These are phyloP conservation scores for Babesia ovata DNA, from an alignment of 169 alveolate species.

Conservation along the genomic window DNA sequence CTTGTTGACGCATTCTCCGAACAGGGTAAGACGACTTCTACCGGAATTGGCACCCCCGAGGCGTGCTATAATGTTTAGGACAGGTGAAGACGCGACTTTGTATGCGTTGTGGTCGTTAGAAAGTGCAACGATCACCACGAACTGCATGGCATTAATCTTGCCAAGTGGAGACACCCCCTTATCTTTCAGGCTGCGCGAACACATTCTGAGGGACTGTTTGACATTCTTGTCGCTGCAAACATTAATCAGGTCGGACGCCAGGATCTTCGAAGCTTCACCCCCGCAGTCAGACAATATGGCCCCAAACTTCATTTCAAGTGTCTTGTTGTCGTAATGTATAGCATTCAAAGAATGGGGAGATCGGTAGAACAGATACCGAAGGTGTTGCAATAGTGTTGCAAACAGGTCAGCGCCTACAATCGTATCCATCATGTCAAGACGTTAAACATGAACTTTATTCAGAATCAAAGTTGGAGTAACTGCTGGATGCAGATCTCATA, in stretches of 20 bases:
- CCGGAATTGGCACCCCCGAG: slow-evolving; percentile 2
- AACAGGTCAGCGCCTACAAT: background rate
- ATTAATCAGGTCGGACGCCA: slow-evolving; percentile 15
- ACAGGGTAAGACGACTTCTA: background rate
- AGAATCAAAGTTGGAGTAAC: too few species aligned
- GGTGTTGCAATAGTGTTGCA: slow-evolving; percentile 6
- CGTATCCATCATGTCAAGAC: background rate
- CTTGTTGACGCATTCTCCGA: slow-evolving; percentile 7
- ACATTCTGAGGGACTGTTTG: slow-evolving; percentile 7
- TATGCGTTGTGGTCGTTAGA: slow-evolving; percentile 44
- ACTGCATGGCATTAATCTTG: slow-evolving; percentile 51
- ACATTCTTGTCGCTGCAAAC: slow-evolving; percentile 34
- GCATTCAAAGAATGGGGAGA: slow-evolving; percentile 17
- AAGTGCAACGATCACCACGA: slow-evolving; percentile 41
- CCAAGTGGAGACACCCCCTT: slow-evolving; percentile 17
- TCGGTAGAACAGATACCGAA: slow-evolving; percentile 5
- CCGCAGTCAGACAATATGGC: slow-evolving; percentile 17
- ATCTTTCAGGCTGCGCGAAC: slow-evolving; percentile 22
- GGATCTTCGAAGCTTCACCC: slow-evolving; percentile 20
- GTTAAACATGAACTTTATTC: background rate
- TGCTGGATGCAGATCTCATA: too few species aligned
- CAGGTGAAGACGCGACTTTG: slow-evolving; percentile 24
- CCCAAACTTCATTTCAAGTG: slow-evolving; percentile 23
- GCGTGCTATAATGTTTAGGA: slow-evolving; percentile 12
- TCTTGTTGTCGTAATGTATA: slow-evolving; percentile 22